Conservation (phyloP, 345 rosid genomes). For the Trapa incisa region DNA sequence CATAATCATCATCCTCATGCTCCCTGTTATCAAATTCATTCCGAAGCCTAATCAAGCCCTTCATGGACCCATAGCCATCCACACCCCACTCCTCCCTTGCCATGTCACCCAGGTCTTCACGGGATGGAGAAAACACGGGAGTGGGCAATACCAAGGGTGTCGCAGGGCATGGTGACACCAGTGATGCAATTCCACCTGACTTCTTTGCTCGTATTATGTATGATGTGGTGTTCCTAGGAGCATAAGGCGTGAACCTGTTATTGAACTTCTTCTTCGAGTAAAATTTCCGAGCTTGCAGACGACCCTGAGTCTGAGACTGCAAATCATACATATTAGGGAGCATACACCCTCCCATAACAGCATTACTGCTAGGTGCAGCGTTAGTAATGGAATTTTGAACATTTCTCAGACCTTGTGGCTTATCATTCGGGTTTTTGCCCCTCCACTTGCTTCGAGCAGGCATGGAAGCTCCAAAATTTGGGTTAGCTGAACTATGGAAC, state of each 20-base stretch:
- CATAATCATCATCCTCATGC: slow-evolving; percentile 42
- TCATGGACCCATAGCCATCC: slow-evolving; percentile 98
- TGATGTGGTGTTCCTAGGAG: slow-evolving; percentile 86
- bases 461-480: slow-evolving; percentile 5
- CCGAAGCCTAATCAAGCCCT: slow-evolving; percentile 75
- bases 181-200: slow-evolving; percentile 80
- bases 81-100: slow-evolving; percentile 99
- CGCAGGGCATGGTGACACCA: slow-evolving; percentile 94
- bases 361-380: slow-evolving; percentile 7
- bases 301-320: slow-evolving; percentile 48
- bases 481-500: slow-evolving; percentile 18
- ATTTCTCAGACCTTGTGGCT: slow-evolving; percentile 32
- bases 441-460: slow-evolving; percentile 49
- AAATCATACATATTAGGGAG: slow-evolving; percentile 77
- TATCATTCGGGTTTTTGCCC: slow-evolving; percentile 40
- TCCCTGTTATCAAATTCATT: slow-evolving; percentile 46
- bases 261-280: slow-evolving; percentile 55
- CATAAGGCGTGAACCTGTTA: slow-evolving; percentile 71
- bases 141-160: slow-evolving; percentile 85
- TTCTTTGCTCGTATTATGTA: slow-evolving; percentile 80
- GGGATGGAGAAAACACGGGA: slow-evolving; percentile 71
- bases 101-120: slow-evolving; percentile 88
- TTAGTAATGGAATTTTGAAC: slow-evolving; percentile 16
- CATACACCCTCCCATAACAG: slow-evolving; percentile 33
- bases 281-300: slow-evolving; percentile 62